phyloP scores from a whole-genome alignment of 2,329 filamentous ascomycete genomes.

The Colletotrichum plurivorum region DNA sequence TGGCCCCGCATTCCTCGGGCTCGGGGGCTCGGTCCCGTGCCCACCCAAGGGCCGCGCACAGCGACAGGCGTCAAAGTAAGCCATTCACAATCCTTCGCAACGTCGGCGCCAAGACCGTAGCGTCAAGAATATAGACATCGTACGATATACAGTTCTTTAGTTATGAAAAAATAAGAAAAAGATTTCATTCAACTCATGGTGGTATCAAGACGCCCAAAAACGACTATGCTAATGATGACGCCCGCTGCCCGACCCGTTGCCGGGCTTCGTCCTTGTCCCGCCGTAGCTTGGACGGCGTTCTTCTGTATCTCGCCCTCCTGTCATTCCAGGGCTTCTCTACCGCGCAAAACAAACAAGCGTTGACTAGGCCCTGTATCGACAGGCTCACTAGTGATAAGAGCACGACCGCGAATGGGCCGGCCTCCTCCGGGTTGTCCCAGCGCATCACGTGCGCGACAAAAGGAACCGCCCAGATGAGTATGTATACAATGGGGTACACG shows the following conservation, averaged over 20 bases:
- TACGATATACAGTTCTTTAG: background rate
- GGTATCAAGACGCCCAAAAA: slow-evolving; percentile 35
- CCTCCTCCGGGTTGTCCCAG: slow-evolving; percentile 58
- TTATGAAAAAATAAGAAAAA: background rate
- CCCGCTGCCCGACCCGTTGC: slow-evolving; percentile 23
- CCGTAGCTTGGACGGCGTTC: slow-evolving; percentile 25
- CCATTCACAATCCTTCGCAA: too few species aligned
- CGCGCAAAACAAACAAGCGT: slow-evolving; percentile 77
- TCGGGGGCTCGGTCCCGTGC: background rate
- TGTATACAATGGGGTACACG: slow-evolving; percentile 82
- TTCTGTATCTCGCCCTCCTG: slow-evolving; percentile 21
- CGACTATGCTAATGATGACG: slow-evolving; percentile 37
- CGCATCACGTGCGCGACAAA: slow-evolving; percentile 75
- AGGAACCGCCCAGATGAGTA: slow-evolving; percentile 80
- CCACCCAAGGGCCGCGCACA: background rate
- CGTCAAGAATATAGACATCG: background rate
- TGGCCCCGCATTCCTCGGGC: background rate
- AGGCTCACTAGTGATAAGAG: slow-evolving; percentile 71
- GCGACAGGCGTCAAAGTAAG: background rate
- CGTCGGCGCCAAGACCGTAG: too few species aligned
- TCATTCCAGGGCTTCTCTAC: slow-evolving; percentile 78
- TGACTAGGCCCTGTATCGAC: slow-evolving; percentile 75
- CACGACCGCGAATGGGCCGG: slow-evolving; percentile 67
- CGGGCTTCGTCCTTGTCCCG: slow-evolving; percentile 35
- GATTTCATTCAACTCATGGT: slow-evolving; percentile 36